Conservation (phyloP, 352 stramenopile genomes). For the Pythium apleroticum region DNA sequence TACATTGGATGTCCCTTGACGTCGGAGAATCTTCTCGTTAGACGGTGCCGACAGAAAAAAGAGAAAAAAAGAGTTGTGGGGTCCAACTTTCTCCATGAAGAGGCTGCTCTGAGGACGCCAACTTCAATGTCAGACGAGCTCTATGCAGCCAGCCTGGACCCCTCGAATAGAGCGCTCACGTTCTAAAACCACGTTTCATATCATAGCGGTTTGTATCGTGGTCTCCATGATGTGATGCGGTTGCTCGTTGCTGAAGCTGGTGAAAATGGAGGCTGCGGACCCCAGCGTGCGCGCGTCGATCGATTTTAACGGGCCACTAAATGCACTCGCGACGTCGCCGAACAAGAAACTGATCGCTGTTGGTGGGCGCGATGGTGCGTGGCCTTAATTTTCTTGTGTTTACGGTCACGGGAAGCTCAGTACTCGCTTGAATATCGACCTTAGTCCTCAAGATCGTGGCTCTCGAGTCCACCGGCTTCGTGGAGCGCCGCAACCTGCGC, state of each 20-base stretch:
- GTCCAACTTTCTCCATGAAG: constrained; percentile 3
- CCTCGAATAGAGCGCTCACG: constrained; percentile 14
- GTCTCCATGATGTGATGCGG: background rate
- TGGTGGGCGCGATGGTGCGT: constrained; percentile 75
- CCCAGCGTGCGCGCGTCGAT: constrained; percentile 79
- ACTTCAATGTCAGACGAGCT: constrained; percentile 29
- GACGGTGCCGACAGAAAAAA: constrained; percentile 1
- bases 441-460: constrained; percentile 85
- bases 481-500: constrained; percentile 83
- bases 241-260: background rate
- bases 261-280: constrained; percentile 40
- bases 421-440: background rate
- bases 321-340: constrained; percentile 79
- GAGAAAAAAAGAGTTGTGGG: constrained; percentile 10
- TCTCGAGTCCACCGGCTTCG: constrained; percentile 73
- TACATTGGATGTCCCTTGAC: background rate
- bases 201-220: background rate
- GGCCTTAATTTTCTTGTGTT: background rate
- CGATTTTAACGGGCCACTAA: constrained; percentile 85
- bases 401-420: background rate
- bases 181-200: background rate
- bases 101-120: constrained; percentile 4
- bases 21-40: constrained; percentile 3
- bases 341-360: constrained; percentile 84
- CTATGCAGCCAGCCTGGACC: background rate